Conservation (phyloP, 2,329 filamentous ascomycete species). For the Xylaria sp. region DNA sequence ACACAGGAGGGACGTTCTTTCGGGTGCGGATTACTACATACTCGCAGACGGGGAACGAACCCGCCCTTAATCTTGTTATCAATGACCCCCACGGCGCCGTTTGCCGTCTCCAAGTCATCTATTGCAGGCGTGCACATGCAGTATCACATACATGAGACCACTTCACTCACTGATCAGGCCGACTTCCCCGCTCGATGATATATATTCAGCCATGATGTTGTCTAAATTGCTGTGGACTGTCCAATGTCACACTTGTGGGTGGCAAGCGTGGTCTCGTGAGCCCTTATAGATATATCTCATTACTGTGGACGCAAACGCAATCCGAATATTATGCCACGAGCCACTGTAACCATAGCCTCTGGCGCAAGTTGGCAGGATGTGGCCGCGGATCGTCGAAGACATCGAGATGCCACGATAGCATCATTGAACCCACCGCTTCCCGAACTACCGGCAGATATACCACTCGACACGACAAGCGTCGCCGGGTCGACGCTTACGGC, state of each 20-base stretch:
- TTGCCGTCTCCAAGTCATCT: neutral
- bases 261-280: neutral
- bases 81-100: slow-evolving; percentile 29
- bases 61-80: slow-evolving; percentile 17
- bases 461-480: slow-evolving; percentile 57
- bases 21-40: neutral
- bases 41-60: neutral
- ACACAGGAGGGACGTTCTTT: neutral
- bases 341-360: slow-evolving; percentile 42
- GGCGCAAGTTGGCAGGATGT: slow-evolving; percentile 58
- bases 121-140: slow-evolving; percentile 12
- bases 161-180: neutral
- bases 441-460: slow-evolving; percentile 46
- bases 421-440: slow-evolving; percentile 54
- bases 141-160: neutral
- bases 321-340: slow-evolving; percentile 35
- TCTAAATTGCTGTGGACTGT: neutral
- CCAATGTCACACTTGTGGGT: neutral
- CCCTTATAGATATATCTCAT: neutral
- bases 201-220: neutral
- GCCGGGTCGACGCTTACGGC: slow-evolving; percentile 57
- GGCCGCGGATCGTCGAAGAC: slow-evolving; percentile 56
- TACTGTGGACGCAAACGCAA: neutral
- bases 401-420: slow-evolving; percentile 58
- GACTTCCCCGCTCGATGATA: slow-evolving; percentile 22